Percentiles rank a stretch among this genome's conserved stretches.
Conservation (phyloP, 2,329 filamentous ascomycete species). For the Zymoseptoria tritici region DNA sequence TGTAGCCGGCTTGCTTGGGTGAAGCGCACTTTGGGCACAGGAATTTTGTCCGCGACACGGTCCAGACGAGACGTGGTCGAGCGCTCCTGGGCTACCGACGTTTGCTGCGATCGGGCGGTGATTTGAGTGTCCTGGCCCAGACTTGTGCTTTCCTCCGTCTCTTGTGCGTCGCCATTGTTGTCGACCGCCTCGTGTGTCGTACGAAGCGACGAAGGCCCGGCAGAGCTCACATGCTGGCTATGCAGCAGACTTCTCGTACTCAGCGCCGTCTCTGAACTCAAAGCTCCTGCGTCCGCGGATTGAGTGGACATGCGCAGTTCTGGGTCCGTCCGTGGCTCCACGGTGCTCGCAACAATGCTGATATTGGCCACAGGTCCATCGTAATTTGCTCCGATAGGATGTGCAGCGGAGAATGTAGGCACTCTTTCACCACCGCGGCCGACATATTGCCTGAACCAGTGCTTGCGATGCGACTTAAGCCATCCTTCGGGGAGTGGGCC, state of each 20-base stretch:
- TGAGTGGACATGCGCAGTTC: slow-evolving; percentile 11
- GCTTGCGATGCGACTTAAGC: slow-evolving; percentile 55
- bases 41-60: slow-evolving; percentile 11
- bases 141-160: slow-evolving; percentile 12
- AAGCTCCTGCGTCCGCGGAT: slow-evolving; percentile 7
- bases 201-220: not conserved
- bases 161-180: slow-evolving; percentile 13
- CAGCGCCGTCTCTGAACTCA: not conserved
- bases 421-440: slow-evolving; percentile 27
- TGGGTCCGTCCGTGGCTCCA: not conserved
- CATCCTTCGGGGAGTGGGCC: slow-evolving; percentile 59
- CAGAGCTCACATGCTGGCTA: not conserved
- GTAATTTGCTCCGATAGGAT: slow-evolving; percentile 8
- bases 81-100: slow-evolving; percentile 5
- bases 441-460: slow-evolving; percentile 52
- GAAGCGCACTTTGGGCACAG: slow-evolving; percentile 23
- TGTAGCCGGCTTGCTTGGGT: slow-evolving; percentile 25
- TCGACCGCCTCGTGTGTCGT: not conserved
- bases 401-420: slow-evolving; percentile 25
- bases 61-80: slow-evolving; percentile 9
- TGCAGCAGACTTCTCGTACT: not conserved
- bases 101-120: slow-evolving; percentile 2
- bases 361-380: not conserved
- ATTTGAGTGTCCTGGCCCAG: not conserved
- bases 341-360: not conserved